Percentiles rank a stretch among this genome's conserved stretches.
Evolutionary conservation across 2,329 filamentous ascomycete genomes (phyloP).

Genomic region (Colletotrichum aenigma): DNA sequence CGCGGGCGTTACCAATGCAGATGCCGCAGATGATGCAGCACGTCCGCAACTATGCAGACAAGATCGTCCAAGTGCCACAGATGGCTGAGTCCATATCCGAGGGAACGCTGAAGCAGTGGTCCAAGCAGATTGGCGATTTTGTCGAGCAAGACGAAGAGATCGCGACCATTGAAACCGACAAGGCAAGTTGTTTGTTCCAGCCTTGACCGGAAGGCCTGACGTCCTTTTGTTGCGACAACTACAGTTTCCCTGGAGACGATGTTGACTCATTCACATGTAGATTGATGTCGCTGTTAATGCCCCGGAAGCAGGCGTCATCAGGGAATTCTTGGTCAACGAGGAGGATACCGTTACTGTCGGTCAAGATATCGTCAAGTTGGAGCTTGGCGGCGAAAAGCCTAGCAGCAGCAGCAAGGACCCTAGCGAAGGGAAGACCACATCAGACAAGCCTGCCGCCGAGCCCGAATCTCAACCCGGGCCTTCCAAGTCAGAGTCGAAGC

Average conservation of each 20-base stretch:
- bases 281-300: conserved; percentile 98
- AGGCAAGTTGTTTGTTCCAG: conserved; percentile 59
- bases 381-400: conserved; percentile 62
- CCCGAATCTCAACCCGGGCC: conserved; percentile 23
- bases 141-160: conserved; percentile 98
- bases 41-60: conserved; percentile 74
- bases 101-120: conserved; percentile 94
- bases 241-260: neutral
- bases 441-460: conserved; percentile 16
- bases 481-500: conserved; percentile 39
- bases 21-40: conserved; percentile 59
- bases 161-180: conserved; percentile 98
- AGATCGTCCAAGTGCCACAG: conserved; percentile 88
- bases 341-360: conserved; percentile 96
- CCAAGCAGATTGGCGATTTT: conserved; percentile 88
- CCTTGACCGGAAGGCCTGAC: neutral
- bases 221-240: neutral
- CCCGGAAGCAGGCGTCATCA: conserved; percentile 87
- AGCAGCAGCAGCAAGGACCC: conserved; percentile 28
- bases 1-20: conserved; percentile 35
- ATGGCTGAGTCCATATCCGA: conserved; percentile 99
- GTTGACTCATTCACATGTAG: conserved; percentile 46
- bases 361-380: conserved; percentile 86
- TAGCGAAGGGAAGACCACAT: neutral
- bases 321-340: conserved; percentile 88